phyloP scores from a whole-genome alignment of 2,329 filamentous ascomycete species.

The Cladobotryum protrusum region DNA sequence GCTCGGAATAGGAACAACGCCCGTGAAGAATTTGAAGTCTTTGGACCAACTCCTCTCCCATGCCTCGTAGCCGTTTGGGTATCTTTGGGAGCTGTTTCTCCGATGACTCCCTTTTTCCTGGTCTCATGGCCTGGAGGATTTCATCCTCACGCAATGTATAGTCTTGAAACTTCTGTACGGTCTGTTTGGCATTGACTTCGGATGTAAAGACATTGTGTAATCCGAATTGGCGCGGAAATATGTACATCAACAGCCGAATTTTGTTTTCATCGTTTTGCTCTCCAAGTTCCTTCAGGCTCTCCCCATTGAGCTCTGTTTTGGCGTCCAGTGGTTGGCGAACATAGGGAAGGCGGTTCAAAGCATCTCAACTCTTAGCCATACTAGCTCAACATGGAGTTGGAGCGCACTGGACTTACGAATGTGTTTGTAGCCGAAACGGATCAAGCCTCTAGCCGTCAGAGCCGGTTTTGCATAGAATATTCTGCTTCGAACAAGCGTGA shows the following conservation, averaged over 20 bases:
- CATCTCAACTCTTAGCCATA: conserved; percentile 48
- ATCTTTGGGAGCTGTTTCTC: conserved; percentile 28
- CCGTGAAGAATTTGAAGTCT: conserved; percentile 65
- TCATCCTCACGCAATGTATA: conserved; percentile 83
- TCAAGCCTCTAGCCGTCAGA: conserved; percentile 59
- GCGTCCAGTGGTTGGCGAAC: background rate
- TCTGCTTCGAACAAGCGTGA: conserved; percentile 71
- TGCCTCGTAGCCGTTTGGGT: conserved; percentile 65
- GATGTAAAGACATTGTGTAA: conserved; percentile 90
- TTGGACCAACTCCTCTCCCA: conserved; percentile 51
- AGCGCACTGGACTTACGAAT: conserved; percentile 56
- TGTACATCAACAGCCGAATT: conserved; percentile 76
- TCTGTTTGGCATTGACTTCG: conserved; percentile 56
- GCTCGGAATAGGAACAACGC: conserved; percentile 70
- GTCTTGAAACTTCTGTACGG: conserved; percentile 70
- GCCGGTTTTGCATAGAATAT: conserved; percentile 79
- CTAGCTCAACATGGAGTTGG: too few species aligned
- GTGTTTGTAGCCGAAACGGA: conserved; percentile 70
- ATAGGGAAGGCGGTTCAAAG: conserved; percentile 63
- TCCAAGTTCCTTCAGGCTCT: background rate
- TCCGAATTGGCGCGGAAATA: conserved; percentile 86
- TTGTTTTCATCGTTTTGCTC: conserved; percentile 41
- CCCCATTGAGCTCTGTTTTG: background rate
- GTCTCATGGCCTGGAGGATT: conserved; percentile 41
- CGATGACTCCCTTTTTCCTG: conserved; percentile 9